phyloP scores from a whole-genome alignment of 1,139 yeast genomes.

The Ogataea hybrid region DNA sequence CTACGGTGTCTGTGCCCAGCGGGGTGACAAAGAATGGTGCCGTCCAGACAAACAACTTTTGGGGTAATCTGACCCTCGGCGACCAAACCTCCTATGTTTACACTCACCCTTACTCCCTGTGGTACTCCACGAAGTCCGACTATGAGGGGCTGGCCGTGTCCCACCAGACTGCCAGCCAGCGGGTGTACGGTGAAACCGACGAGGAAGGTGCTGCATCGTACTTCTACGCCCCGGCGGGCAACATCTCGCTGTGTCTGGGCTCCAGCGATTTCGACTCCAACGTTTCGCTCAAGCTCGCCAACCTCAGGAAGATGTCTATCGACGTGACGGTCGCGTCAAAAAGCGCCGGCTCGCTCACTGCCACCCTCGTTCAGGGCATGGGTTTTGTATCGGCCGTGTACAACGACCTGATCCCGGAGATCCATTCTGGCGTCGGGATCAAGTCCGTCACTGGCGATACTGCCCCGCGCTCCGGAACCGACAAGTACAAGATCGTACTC shows the following conservation, averaged over 20 bases:
- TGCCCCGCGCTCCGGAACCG: slow-evolving; percentile 28
- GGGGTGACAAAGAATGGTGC: slow-evolving; percentile 49
- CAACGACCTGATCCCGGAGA: slow-evolving; percentile 49
- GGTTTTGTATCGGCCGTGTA: slow-evolving; percentile 71
- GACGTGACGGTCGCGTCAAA: slow-evolving; percentile 27
- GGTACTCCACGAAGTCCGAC: slow-evolving; percentile 45
- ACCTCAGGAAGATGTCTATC: slow-evolving; percentile 29
- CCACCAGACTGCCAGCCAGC: slow-evolving; percentile 53
- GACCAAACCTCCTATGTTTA: slow-evolving; percentile 59
- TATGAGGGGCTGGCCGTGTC: slow-evolving; percentile 60
- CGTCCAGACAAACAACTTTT: slow-evolving; percentile 77
- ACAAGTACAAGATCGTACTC: slow-evolving; percentile 41
- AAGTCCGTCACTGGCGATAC: slow-evolving; percentile 24
- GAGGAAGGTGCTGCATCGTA: slow-evolving; percentile 29
- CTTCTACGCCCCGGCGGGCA: slow-evolving; percentile 35
- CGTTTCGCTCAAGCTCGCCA: slow-evolving; percentile 23
- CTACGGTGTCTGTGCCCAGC: slow-evolving; percentile 47
- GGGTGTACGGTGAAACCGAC: slow-evolving; percentile 58
- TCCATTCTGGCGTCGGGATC: slow-evolving; percentile 53
- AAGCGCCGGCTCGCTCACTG: slow-evolving; percentile 31
- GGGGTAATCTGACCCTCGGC: slow-evolving; percentile 68
- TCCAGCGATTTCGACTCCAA: slow-evolving; percentile 29
- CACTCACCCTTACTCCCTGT: slow-evolving; percentile 77
- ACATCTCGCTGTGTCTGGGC: slow-evolving; percentile 31
- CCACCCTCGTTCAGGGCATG: slow-evolving; percentile 65